Evolutionary conservation across 805 yeast species (phyloP).

Genomic region (Debaryomyces castellii): DNA sequence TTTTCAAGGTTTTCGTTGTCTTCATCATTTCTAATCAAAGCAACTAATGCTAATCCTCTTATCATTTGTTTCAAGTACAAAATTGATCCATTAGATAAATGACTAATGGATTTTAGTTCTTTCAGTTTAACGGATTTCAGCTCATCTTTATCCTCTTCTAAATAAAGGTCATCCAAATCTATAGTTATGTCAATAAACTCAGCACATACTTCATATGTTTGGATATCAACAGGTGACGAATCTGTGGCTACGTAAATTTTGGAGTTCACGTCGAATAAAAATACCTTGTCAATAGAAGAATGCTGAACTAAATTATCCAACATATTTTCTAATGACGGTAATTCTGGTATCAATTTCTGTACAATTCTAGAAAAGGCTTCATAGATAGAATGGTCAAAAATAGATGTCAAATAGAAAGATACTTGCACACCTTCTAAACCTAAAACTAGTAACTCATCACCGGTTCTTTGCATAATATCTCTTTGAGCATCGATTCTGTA

Average conservation of each 20-base stretch:
- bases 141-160: conserved; percentile 21
- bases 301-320: conserved; percentile 86
- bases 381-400: conserved; percentile 92
- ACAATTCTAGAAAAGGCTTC: conserved; percentile 94
- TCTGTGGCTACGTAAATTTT: conserved; percentile 96
- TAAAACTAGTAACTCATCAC: conserved; percentile 85
- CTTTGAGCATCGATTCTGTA: conserved; percentile 92
- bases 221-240: conserved; percentile 92
- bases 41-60: conserved; percentile 87
- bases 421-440: conserved; percentile 92
- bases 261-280: conserved; percentile 85
- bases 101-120: conserved; percentile 66
- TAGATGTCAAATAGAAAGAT: conserved; percentile 87
- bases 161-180: conserved; percentile 75
- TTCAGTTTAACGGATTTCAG: conserved; percentile 23
- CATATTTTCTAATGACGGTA: conserved; percentile 84
- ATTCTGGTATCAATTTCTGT: conserved; percentile 85
- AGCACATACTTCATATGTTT: conserved; percentile 94
- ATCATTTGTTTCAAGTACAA: conserved; percentile 88
- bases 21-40: conserved; percentile 71
- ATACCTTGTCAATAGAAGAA: conserved; percentile 88
- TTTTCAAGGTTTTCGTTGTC: conserved; percentile 35
- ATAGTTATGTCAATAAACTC: conserved; percentile 94
- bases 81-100: conserved; percentile 78
- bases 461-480: conserved; percentile 93